Evolutionary conservation across 2,329 filamentous ascomycete species (phyloP).

Genomic region (Stachybotrys echinatus): DNA sequence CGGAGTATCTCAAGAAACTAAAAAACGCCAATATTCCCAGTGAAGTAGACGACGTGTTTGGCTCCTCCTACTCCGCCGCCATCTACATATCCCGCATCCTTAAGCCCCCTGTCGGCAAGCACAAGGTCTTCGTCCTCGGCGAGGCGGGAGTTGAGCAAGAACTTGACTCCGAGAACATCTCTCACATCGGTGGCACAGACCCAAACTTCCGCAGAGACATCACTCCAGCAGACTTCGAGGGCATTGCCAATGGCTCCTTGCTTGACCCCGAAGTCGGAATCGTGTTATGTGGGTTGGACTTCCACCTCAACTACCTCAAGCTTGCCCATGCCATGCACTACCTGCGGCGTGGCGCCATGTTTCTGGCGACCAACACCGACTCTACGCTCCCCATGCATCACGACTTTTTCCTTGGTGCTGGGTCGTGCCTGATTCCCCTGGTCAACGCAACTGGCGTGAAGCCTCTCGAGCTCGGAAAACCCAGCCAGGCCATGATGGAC

Average conservation of each 20-base stretch:
- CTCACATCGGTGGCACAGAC: slow-evolving; percentile 84
- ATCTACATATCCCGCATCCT: slow-evolving; percentile 96
- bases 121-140: slow-evolving; percentile 91
- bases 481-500: slow-evolving; percentile 99
- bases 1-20: slow-evolving; percentile 91
- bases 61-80: slow-evolving; percentile 88
- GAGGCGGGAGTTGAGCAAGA: slow-evolving; percentile 90
- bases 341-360: slow-evolving; percentile 72
- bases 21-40: slow-evolving; percentile 73
- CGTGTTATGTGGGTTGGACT: slow-evolving; percentile 87
- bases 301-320: slow-evolving; percentile 94
- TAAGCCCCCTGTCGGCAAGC: slow-evolving; percentile 68
- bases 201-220: slow-evolving; percentile 72
- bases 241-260: slow-evolving; percentile 67
- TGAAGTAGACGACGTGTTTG: slow-evolving; percentile 86
- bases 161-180: slow-evolving; percentile 70
- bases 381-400: slow-evolving; percentile 80
- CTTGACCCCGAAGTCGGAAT: slow-evolving; percentile 86
- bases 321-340: slow-evolving; percentile 81
- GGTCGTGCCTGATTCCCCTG: slow-evolving; percentile 73
- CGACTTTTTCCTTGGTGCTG: slow-evolving; percentile 86
- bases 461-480: slow-evolving; percentile 82
- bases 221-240: slow-evolving; percentile 71
- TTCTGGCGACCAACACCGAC: slow-evolving; percentile 91
- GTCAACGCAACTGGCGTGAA: slow-evolving; percentile 64